These are phyloP conservation scores for Aspergillus tamarii DNA, from an alignment of 2,329 filamentous ascomycete genomes.

Conservation along the genomic window DNA sequence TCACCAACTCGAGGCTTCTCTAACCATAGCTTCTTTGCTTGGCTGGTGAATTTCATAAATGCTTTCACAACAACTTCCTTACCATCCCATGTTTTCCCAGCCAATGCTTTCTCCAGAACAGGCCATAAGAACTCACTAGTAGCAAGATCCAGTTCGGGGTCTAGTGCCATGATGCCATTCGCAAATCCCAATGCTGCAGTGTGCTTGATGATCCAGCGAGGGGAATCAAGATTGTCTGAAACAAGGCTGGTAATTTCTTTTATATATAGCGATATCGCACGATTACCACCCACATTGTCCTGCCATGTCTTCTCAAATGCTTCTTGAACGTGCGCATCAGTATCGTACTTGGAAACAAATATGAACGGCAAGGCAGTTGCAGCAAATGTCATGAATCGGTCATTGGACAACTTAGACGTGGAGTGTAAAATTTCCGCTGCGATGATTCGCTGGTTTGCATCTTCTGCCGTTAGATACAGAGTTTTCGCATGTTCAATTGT, in stretches of 20 bases:
- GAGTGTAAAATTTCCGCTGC: constrained; percentile 82
- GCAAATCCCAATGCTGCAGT: constrained; percentile 81
- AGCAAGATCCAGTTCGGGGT: constrained; percentile 57
- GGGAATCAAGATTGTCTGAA: constrained; percentile 70
- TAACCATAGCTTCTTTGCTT: constrained; percentile 60
- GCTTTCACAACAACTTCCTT: constrained; percentile 84
- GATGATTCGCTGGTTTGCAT: constrained; percentile 73
- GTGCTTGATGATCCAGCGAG: constrained; percentile 89
- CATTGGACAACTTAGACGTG: constrained; percentile 82
- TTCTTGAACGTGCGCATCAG: constrained; percentile 75
- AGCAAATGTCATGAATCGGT: constrained; percentile 80
- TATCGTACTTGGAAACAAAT: constrained; percentile 85
- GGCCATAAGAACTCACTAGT: constrained; percentile 76
- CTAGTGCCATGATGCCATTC: constrained; percentile 69
- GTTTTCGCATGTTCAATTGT: constrained; percentile 62
- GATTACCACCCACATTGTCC: constrained; percentile 83
- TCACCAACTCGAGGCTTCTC: constrained; percentile 63
- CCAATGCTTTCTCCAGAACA: constrained; percentile 76
- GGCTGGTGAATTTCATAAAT: constrained; percentile 76
- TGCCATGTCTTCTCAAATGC: constrained; percentile 86
- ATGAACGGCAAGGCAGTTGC: constrained; percentile 79
- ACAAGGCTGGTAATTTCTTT: constrained; percentile 76
- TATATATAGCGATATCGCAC: constrained; percentile 81
- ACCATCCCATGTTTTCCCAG: constrained; percentile 87
- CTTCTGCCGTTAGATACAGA: constrained; percentile 81